Base-by-base conservation (phyloP, 1,139 yeast species). In the Geotrichum carabidarum region DNA sequence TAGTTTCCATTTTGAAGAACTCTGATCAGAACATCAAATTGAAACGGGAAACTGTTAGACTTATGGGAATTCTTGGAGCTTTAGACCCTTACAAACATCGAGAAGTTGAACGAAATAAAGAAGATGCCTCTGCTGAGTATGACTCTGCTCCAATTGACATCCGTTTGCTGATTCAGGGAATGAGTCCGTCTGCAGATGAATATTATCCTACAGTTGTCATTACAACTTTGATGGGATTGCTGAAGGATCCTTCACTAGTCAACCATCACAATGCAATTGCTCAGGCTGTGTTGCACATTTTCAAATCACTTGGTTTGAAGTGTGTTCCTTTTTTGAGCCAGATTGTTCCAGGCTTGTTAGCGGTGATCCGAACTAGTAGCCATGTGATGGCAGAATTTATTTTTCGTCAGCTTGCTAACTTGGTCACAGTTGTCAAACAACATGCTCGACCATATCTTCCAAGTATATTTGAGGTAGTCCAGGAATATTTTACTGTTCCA, bases 151-250 rank as follows among this genome's bases (percentile, higher is more conserved):
- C 97, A 0, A 82, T 90, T 8, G 99, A 94, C 66, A 88, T 93
- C 60, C 89, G 93, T 2, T 74, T 93, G 44, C 74, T 94, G 53
- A 89, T 93, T 90, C 87, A 86, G 65, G 97, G 97, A 1, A 86
- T 88, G 80, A 86, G 96, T 8, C 98, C 98, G 0, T 84, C 95
- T 0, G 82, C 85, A 57, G 98, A 91, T 57, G 98, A 91, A 63
- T 94, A 90, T 64, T 91, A 89, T 64, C 97, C 98, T 2, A 90
- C 97, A 0, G 98, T 94, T 22, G 98, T 94, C 1, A 87, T 93
- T 44, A 84, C 83, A 38, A 87, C 90, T 15, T 73, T 94, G 59
- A 80, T 91, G 83, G 86, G 84, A 58, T 84, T 93, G 30, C 72
- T 93, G 50, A 84, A 85, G 60, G 99, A 94, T 68, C 82, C 87